phyloP scores from a whole-genome alignment of 176 grass and related monocot species.

The Calamus simplicifolius region DNA sequence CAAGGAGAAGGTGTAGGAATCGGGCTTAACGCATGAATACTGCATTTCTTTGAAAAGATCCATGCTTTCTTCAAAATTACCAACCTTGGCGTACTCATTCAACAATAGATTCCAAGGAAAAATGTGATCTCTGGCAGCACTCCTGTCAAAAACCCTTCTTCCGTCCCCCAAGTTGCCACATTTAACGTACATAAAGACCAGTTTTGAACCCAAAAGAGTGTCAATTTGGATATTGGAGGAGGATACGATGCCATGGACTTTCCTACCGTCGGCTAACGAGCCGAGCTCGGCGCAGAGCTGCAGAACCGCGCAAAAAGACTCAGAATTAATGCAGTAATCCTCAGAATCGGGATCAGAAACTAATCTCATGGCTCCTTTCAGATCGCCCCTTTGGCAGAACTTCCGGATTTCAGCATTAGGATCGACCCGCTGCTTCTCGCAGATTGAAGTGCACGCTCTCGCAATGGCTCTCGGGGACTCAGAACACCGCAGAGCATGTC shows the following conservation, averaged over 20 bases:
- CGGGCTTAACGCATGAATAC: slow-evolving; percentile 31
- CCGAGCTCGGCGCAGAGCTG: slow-evolving; percentile 57
- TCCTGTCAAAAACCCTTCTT: slow-evolving; percentile 49
- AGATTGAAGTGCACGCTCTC: neutral
- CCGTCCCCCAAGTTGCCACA: slow-evolving; percentile 49
- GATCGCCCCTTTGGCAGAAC: slow-evolving; percentile 24
- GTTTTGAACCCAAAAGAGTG: slow-evolving; percentile 46
- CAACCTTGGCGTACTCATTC: slow-evolving; percentile 49
- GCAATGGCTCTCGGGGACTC: neutral
- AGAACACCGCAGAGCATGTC: neutral
- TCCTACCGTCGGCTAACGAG: slow-evolving; percentile 50
- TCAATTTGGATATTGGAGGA: slow-evolving; percentile 33
- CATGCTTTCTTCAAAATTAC: slow-evolving; percentile 48
- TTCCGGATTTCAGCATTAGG: slow-evolving; percentile 33
- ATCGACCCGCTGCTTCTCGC: slow-evolving; percentile 13
- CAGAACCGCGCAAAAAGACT: slow-evolving; percentile 45
- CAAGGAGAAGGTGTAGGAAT: slow-evolving; percentile 55
- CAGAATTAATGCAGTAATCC: slow-evolving; percentile 17
- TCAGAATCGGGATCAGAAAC: slow-evolving; percentile 22
- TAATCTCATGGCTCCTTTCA: slow-evolving; percentile 35
- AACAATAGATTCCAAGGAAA: slow-evolving; percentile 64
- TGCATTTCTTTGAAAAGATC: slow-evolving; percentile 61
- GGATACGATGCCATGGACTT: slow-evolving; percentile 37
- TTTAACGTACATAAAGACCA: slow-evolving; percentile 81
- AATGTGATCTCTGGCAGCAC: slow-evolving; percentile 26